phyloP scores from a whole-genome alignment of 1,139 yeast genomes.

The Blastobotrys serpentis region DNA sequence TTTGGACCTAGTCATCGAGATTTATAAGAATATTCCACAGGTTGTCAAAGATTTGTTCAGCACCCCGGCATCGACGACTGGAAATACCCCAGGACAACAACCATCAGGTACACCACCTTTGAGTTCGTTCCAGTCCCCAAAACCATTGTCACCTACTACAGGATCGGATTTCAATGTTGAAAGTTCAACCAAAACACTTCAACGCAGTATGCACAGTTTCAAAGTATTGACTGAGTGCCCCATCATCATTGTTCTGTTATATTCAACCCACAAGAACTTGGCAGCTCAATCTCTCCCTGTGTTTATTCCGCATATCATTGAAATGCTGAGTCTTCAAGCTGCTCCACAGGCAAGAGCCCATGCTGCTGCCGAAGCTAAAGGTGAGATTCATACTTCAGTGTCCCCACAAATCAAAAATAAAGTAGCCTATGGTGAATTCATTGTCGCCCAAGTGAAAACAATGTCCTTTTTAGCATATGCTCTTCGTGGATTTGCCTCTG shows the following conservation, averaged over 20 bases:
- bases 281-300: slow-evolving; percentile 69
- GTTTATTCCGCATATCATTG: slow-evolving; percentile 80
- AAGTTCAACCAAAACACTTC: slow-evolving; percentile 43
- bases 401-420: slow-evolving; percentile 73
- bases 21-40: slow-evolving; percentile 77
- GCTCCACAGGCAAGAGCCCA: slow-evolving; percentile 69
- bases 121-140: slow-evolving; percentile 40
- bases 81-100: slow-evolving; percentile 22
- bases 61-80: slow-evolving; percentile 27
- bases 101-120: slow-evolving; percentile 30
- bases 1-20: slow-evolving; percentile 68
- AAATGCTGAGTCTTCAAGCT: slow-evolving; percentile 73
- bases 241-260: slow-evolving; percentile 88
- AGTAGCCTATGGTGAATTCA: slow-evolving; percentile 81
- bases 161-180: slow-evolving; percentile 37
- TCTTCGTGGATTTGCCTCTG: slow-evolving; percentile 77
- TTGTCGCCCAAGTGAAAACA: slow-evolving; percentile 94
- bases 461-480: slow-evolving; percentile 94
- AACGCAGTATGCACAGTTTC: slow-evolving; percentile 73
- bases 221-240: slow-evolving; percentile 96
- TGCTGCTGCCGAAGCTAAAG: slow-evolving; percentile 55
- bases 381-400: slow-evolving; percentile 53
- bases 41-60: slow-evolving; percentile 68
- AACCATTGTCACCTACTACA: slow-evolving; percentile 46
- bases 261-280: slow-evolving; percentile 79